Percentiles rank a stretch among this genome's conserved stretches.
Evolutionary conservation across 768 basidiomycete species (phyloP).

Genomic region (Gelatoporia subvermispora): DNA sequence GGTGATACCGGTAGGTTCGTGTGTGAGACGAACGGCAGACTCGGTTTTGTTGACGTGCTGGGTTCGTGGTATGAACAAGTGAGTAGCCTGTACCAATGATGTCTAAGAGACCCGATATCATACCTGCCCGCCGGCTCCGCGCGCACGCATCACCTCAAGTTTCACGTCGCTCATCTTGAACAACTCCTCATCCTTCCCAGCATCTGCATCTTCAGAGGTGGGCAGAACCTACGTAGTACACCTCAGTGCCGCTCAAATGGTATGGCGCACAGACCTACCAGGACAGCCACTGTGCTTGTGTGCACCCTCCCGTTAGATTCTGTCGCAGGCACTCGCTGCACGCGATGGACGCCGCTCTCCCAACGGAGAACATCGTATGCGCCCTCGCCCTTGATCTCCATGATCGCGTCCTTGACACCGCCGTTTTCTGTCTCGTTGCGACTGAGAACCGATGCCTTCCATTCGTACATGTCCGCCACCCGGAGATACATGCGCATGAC

Average conservation of each 20-base stretch:
- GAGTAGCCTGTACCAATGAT: background rate
- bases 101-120: slow-evolving; percentile 8
- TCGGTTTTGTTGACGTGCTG: slow-evolving; percentile 99
- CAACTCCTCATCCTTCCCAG: slow-evolving; percentile 51
- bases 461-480: slow-evolving; percentile 48
- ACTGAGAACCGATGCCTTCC: slow-evolving; percentile 59
- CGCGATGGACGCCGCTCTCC: slow-evolving; percentile 95
- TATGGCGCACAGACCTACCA: slow-evolving; percentile 47
- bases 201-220: slow-evolving; percentile 60
- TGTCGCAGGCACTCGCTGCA: slow-evolving; percentile 90
- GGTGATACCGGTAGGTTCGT: slow-evolving; percentile 86
- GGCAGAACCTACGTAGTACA: slow-evolving; percentile 70
- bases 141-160: slow-evolving; percentile 90
- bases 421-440: slow-evolving; percentile 53
- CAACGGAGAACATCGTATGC: slow-evolving; percentile 77
- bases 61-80: background rate
- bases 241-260: background rate
- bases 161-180: slow-evolving; percentile 83
- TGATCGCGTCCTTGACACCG: slow-evolving; percentile 73
- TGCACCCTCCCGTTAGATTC: slow-evolving; percentile 86
- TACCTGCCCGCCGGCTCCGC: slow-evolving; percentile 97
- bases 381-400: slow-evolving; percentile 74
- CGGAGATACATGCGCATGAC: slow-evolving; percentile 80
- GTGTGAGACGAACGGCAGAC: slow-evolving; percentile 92
- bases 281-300: slow-evolving; percentile 84